Evolutionary conservation across 495 filamentous ascomycete species (phyloP).

Genomic region (Penicillium coprophilum): DNA sequence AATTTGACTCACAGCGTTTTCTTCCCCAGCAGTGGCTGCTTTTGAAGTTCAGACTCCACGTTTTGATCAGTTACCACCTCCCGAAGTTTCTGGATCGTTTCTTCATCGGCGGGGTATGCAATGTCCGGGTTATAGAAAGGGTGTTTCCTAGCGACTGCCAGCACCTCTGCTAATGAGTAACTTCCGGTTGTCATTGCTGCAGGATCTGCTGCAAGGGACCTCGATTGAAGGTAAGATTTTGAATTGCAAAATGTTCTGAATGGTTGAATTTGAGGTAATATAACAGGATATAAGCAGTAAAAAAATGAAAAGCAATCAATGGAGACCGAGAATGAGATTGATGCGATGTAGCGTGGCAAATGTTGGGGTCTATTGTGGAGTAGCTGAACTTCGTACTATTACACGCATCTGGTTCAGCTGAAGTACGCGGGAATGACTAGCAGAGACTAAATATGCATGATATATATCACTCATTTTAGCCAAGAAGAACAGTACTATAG

Average conservation of each 20-base stretch:
- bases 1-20: background rate
- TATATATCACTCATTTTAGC: too few species aligned
- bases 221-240: background rate
- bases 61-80: background rate
- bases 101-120: constrained; percentile 19
- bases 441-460: too few species aligned
- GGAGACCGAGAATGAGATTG: too few species aligned
- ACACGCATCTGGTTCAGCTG: too few species aligned
- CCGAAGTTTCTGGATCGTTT: background rate
- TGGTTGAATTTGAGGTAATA: background rate
- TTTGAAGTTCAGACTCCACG: background rate
- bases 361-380: too few species aligned
- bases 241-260: background rate
- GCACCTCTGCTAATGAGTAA: constrained; percentile 19
- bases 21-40: background rate
- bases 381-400: too few species aligned
- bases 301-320: background rate
- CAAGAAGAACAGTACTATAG: too few species aligned
- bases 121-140: constrained; percentile 28
- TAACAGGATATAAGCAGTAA: background rate
- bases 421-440: too few species aligned
- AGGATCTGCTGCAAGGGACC: background rate
- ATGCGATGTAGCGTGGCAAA: too few species aligned
- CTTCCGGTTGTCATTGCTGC: background rate
- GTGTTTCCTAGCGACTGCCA: constrained; percentile 29